phyloP scores from a whole-genome alignment of 108 stramenopile genomes.

The Nitzschia sp. region DNA sequence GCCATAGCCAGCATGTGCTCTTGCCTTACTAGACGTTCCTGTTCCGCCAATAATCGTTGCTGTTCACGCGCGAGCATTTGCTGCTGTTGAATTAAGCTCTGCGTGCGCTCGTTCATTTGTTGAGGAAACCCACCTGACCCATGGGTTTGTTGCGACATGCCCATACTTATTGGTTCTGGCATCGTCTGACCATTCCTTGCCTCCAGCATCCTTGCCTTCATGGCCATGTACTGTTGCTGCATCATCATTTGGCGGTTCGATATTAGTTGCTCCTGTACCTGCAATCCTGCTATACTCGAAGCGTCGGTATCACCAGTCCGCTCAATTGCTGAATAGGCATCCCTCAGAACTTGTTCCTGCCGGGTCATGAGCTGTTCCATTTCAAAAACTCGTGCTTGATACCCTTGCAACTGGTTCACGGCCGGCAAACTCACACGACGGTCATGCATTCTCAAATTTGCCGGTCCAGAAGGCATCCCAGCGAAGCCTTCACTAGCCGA shows the following conservation, averaged over 20 bases:
- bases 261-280: conserved; percentile 5
- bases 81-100: conserved; percentile 8
- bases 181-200: neutral
- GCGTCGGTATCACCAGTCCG: neutral
- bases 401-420: neutral
- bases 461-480: neutral
- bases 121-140: neutral
- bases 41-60: conserved; percentile 4
- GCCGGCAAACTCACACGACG: conserved; percentile 13
- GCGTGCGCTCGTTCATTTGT: neutral
- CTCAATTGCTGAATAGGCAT: conserved; percentile 15
- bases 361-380: conserved; percentile 8
- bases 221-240: conserved; percentile 6
- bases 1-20: conserved; percentile 1
- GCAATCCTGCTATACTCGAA: neutral
- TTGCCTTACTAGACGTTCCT: neutral
- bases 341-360: conserved; percentile 5
- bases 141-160: neutral
- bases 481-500: conserved; percentile 6
- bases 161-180: neutral
- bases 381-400: neutral
- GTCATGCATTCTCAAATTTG: neutral
- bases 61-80: conserved; percentile 8
- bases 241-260: neutral
- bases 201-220: neutral